Percentiles rank a stretch among this genome's conserved stretches.
These are phyloP conservation scores for Mycena chlorophos DNA, from an alignment of 768 basidiomycete species.

Conservation along the genomic window DNA sequence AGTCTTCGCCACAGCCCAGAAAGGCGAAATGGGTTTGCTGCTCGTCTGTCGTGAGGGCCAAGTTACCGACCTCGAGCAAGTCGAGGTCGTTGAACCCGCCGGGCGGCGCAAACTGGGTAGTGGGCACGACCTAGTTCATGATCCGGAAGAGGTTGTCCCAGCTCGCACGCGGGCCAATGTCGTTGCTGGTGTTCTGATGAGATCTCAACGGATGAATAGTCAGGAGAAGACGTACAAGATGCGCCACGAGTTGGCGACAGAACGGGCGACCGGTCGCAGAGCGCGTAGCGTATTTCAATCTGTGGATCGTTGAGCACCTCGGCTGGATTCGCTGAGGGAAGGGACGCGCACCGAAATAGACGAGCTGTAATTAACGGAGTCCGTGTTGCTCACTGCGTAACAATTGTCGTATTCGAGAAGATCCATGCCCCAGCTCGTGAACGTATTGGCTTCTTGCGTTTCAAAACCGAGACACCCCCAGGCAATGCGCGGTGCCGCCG, in stretches of 20 bases:
- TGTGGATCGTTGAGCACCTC: slow-evolving; percentile 3
- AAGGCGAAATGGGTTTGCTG: slow-evolving; percentile 52
- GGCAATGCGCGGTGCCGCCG: slow-evolving; percentile 44
- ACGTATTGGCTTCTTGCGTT: slow-evolving; percentile 45
- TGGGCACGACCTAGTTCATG: slow-evolving; percentile 52
- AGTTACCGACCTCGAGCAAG: slow-evolving; percentile 54
- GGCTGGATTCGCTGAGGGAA: background rate
- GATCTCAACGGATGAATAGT: background rate
- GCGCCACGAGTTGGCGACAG: slow-evolving; percentile 52
- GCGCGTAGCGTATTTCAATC: slow-evolving; percentile 42
- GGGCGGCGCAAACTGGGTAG: slow-evolving; percentile 45
- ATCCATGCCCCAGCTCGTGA: slow-evolving; percentile 51
- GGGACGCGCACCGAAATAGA: slow-evolving; percentile 38
- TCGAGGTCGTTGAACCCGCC: slow-evolving; percentile 42
- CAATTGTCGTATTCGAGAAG: slow-evolving; percentile 54
- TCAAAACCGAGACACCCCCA: slow-evolving; percentile 50
- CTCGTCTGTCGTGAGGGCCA: slow-evolving; percentile 41
- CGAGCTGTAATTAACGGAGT: slow-evolving; percentile 48
- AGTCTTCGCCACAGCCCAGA: slow-evolving; percentile 55
- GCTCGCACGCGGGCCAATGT: slow-evolving; percentile 47
- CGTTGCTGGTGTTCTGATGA: slow-evolving; percentile 34
- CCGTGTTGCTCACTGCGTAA: slow-evolving; percentile 45
- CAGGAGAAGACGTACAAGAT: slow-evolving; percentile 38
- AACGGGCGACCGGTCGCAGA: slow-evolving; percentile 42
- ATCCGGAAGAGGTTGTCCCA: slow-evolving; percentile 52